Conservation (phyloP, 2,329 filamentous ascomycete genomes). For the Pezicula carpinea region DNA sequence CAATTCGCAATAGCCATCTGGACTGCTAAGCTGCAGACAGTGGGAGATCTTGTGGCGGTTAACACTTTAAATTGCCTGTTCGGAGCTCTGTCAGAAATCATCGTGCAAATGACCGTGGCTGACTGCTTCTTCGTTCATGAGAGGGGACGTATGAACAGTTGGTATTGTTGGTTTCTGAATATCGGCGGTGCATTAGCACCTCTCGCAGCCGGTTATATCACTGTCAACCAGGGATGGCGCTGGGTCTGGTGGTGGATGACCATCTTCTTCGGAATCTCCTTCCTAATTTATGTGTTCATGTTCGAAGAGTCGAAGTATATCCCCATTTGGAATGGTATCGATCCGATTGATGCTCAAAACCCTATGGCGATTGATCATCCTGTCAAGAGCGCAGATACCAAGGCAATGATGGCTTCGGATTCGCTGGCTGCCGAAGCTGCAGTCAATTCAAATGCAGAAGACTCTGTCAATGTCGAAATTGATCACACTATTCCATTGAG, state of each 20-base stretch:
- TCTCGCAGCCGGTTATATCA: constrained; percentile 35
- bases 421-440: background rate
- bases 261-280: constrained; percentile 33
- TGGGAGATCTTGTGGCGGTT: constrained; percentile 37
- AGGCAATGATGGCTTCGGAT: background rate
- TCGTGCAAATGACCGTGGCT: constrained; percentile 42
- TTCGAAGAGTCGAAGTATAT: constrained; percentile 39
- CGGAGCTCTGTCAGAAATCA: constrained; percentile 37
- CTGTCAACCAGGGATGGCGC: constrained; percentile 39
- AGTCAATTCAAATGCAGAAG: background rate
- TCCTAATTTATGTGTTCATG: constrained; percentile 37
- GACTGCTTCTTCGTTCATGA: constrained; percentile 46
- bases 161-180: constrained; percentile 33
- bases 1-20: constrained; percentile 36
- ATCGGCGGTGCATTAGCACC: constrained; percentile 33
- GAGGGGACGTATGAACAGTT: constrained; percentile 40
- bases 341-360: background rate
- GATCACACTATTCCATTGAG: constrained; percentile 31
- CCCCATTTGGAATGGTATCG: background rate
- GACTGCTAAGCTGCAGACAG: constrained; percentile 37
- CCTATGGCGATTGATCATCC: background rate
- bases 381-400: background rate
- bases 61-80: constrained; percentile 38
- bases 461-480: background rate
- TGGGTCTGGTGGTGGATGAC: constrained; percentile 45